Conservation (phyloP, 352 stramenopile species). For the Phytopythium ostracodes region DNA sequence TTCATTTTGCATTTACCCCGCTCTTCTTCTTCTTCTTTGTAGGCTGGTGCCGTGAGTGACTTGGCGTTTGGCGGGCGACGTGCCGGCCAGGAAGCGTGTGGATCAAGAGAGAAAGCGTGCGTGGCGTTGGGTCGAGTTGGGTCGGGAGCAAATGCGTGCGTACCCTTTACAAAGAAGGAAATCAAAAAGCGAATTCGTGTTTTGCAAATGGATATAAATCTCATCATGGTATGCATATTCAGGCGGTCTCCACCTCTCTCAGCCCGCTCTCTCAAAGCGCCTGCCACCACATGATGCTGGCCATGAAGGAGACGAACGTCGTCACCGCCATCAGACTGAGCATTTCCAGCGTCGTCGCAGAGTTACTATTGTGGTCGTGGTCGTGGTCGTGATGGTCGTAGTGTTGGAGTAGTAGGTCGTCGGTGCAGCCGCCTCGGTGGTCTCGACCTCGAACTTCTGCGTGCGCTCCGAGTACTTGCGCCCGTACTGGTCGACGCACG, state of each 20-base stretch:
- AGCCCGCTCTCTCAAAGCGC: neutral
- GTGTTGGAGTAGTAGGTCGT: constrained; percentile 3
- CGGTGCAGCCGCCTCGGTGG: neutral
- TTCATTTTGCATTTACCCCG: constrained; percentile 1
- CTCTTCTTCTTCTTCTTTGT: neutral
- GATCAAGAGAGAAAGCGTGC: constrained; percentile 3
- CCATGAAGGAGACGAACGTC: neutral
- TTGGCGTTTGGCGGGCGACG: too few species aligned
- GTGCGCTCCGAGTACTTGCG: constrained; percentile 9
- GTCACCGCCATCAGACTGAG: neutral
- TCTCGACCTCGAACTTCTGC: neutral
- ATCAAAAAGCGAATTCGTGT: neutral
- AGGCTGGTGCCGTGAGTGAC: constrained; percentile 1
- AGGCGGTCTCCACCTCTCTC: neutral
- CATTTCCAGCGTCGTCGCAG: neutral
- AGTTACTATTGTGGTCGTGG: neutral
- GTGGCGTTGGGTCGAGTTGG: constrained; percentile 2
- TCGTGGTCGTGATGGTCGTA: neutral
- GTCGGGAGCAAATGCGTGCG: neutral
- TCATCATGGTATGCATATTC: neutral
- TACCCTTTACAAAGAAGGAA: neutral
- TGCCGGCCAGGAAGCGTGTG: too few species aligned
- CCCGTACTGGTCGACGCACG: constrained; percentile 8
- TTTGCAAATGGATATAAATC: neutral
- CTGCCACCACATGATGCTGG: neutral